Evolutionary conservation across 768 basidiomycete genomes (phyloP), one percentile per base, ranked within the genome.

Genomic region (Amanita muscaria): DNA sequence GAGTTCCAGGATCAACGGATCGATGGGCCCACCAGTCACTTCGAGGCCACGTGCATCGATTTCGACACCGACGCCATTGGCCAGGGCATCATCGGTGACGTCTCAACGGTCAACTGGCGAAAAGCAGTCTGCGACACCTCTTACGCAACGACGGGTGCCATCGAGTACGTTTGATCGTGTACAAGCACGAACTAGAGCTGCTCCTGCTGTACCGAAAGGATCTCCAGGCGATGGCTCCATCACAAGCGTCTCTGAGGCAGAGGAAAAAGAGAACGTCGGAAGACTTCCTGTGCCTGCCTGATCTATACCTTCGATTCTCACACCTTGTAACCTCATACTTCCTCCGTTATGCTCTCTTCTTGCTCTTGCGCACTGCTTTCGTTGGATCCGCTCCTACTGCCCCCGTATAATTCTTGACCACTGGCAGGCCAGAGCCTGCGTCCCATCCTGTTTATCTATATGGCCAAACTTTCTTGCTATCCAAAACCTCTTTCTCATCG

Each of bases 211-310:
- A 4, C 29, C 46, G 12, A 63, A 63, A 44, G 59, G 61, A 40
- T 56, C 60, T 64, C 44, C 64, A 66, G 8, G 56, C 61, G 34
- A 29, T 25, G 34, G 24, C 25, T 42, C 46, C 9, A 19, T 23
- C 4, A 18, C 68, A 12, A 73, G 67, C 49, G 52, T 64, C 21
- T 57, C 63, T 9, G 72, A 74, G 57, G 53, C 61, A 25, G 70
- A 73, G 42, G 79, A 80, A 56, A 82, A 80, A 62, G 79, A 80
- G 62, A 82, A 82, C 50, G 56, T 49, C 14, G 57, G 60, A 45
- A 65, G 53, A 56, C 52, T 68, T 48, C 62, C 66, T 21, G 53
- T 53, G n/a, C 59, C 61, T 43, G 59, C 60, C 36, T 59, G 46
- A 21, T 14, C 30, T 14, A 4, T 23, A 31, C 23, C 31, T 22